These are phyloP conservation scores for Wilcoxina mikolae DNA, from an alignment of 495 filamentous ascomycete species.

Conservation along the genomic window DNA sequence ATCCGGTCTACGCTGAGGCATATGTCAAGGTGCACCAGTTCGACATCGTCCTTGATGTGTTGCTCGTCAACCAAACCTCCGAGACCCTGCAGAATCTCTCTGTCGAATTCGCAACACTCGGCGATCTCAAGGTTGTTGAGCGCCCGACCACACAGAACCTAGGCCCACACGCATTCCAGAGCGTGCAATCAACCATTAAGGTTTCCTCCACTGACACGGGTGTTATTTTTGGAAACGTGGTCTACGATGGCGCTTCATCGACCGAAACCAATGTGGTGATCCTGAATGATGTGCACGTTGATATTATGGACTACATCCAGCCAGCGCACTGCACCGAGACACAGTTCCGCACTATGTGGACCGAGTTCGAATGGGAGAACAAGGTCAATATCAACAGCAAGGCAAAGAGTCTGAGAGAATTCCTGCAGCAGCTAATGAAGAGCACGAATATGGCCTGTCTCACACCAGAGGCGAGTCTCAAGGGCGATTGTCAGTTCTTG, in stretches of 20 bases:
- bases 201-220: conserved; percentile 97
- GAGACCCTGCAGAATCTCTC: conserved; percentile 95
- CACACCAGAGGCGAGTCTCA: conserved; percentile 88
- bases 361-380: conserved; percentile 99
- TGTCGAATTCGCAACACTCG: conserved; percentile 94
- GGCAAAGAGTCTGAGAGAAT: conserved; percentile 80
- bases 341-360: conserved; percentile 99
- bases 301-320: conserved; percentile 99
- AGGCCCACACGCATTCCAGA: conserved; percentile 87
- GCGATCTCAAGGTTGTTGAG: conserved; percentile 96
- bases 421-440: conserved; percentile 88
- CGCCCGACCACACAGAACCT: conserved; percentile 91
- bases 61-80: conserved; percentile 93
- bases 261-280: conserved; percentile 97
- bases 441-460: conserved; percentile 98
- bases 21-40: conserved; percentile 99
- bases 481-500: conserved; percentile 95
- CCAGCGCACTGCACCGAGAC: conserved; percentile 94
- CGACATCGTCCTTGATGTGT: conserved; percentile 92
- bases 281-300: conserved; percentile 94
- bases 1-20: conserved; percentile 94
- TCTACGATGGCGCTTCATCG: conserved; percentile 90
- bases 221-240: conserved; percentile 97
- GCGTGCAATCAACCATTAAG: conserved; percentile 97
- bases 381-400: conserved; percentile 99